Base-by-base conservation (phyloP, 352 stramenopile species). In the Phytophthora palmivora region DNA sequence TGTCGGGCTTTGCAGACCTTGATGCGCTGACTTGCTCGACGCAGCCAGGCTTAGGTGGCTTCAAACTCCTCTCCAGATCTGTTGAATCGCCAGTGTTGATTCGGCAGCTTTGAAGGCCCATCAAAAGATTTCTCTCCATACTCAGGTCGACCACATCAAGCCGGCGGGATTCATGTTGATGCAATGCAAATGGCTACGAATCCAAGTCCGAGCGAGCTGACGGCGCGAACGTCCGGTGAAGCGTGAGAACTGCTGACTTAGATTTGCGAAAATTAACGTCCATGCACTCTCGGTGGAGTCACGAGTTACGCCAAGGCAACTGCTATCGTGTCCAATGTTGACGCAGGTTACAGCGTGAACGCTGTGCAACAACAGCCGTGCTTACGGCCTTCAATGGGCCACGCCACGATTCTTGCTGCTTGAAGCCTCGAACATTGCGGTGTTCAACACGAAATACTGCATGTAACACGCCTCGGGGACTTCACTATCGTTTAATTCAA, bases 21-120 rank as follows among this genome's bases (percentile, higher is more conserved):
- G 56, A 71, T 71, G 43, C 63, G 63, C 62, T 70, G 55, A 70
- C 55, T 41, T 43, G 1, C 19, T 66, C 51, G 48, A 46, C 62
- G 56, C 62, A 70, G 62, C 62, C 62, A 39, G 62, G 62, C 45
- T 58, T 15, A 54, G 52, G 60, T 70, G 62, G 62, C 62, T 70
- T 70, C 62, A 58, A 54, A 60, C 46, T 49, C 33, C 33, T 63
- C 55, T 7, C 15, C 11, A 28, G 39, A 60, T 60, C 41, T 49
- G 58, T 54, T 58, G 49, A 38, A 5, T 18, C 7, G 10, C n/a
- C 49, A 46, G 24, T 36, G 24, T 28, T 28, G 24, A 3, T 28
- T 28, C 24, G 24, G 24, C 24, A 28, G 32, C 21, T 33, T 37
- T 67, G 42, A 63, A 67, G 60, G 15, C 61, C 46, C 61, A 65